phyloP scores from a whole-genome alignment of 2,329 filamentous ascomycete genomes.

The Trichoderma citrinoviride region DNA sequence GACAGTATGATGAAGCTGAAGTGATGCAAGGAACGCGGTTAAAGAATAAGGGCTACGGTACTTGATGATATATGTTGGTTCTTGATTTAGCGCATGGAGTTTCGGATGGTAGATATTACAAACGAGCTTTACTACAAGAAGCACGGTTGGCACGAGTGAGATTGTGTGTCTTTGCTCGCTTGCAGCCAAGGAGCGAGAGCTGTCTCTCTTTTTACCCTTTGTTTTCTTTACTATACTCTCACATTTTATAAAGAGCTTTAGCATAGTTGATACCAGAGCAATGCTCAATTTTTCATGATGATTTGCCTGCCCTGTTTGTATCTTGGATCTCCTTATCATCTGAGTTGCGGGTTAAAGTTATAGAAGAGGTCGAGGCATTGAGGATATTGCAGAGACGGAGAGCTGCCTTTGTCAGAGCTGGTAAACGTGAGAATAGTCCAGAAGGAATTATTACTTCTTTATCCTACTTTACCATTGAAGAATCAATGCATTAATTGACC shows the following conservation, averaged over 20 bases:
- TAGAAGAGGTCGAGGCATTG: no score
- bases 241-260: background rate
- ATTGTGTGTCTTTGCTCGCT: background rate
- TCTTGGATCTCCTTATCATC: background rate
- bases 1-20: constrained; percentile 13
- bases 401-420: no score
- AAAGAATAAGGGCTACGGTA: background rate
- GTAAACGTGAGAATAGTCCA: no score
- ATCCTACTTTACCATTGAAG: no score
- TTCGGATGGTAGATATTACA: constrained; percentile 8
- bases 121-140: constrained; percentile 2
- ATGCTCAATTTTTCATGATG: background rate
- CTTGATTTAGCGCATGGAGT: constrained; percentile 7
- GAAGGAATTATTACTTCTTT: no score
- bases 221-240: background rate
- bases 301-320: background rate
- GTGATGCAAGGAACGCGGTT: background rate
- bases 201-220: background rate
- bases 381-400: no score
- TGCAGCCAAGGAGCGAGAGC: background rate
- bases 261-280: constrained; percentile 18
- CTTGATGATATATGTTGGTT: constrained; percentile 12
- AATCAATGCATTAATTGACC: no score
- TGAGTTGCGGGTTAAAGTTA: background rate
- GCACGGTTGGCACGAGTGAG: background rate